A percentile compares a stretch with the other conserved stretches of the same genome.
Evolutionary conservation across 208 protist species (phyloP).

Genomic region (Wallacemonas sp.): DNA sequence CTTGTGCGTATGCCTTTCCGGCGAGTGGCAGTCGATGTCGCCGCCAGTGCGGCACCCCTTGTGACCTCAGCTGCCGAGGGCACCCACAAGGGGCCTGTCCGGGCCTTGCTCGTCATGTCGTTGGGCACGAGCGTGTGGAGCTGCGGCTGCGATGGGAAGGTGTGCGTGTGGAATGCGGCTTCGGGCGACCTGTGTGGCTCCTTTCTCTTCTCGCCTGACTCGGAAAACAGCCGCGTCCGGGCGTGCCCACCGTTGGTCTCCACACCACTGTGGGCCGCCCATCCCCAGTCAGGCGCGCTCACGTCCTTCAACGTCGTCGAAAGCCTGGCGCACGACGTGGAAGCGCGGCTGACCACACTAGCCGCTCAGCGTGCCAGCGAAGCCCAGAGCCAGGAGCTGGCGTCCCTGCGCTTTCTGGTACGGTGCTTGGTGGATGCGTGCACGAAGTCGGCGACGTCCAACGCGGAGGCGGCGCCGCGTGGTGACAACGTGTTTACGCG

Average conservation of each 20-base stretch:
- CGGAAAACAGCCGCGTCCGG: conserved; percentile 10
- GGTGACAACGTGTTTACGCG: too few relatives aligned
- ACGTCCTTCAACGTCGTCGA: conserved; percentile 20
- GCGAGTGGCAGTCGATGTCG: not conserved
- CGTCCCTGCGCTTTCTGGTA: not conserved
- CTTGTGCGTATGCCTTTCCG: conserved; percentile 34
- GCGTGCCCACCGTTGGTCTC: conserved; percentile 8
- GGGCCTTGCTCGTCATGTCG: conserved; percentile 32
- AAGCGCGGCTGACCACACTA: not conserved
- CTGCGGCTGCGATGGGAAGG: conserved; percentile 24
- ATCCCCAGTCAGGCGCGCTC: conserved; percentile 13
- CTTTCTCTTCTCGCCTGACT: conserved; percentile 35
- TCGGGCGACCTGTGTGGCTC: conserved; percentile 31
- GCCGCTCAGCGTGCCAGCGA: not conserved
- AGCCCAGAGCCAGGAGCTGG: not conserved
- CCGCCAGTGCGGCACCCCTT: not conserved
- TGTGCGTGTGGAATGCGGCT: conserved; percentile 48
- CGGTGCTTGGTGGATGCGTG: not conserved
- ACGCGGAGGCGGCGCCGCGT: not conserved
- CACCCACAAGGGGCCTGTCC: conserved; percentile 24
- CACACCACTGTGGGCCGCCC: conserved; percentile 43
- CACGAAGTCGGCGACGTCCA: not conserved
- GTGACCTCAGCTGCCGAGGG: not conserved
- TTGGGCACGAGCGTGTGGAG: conserved; percentile 52
- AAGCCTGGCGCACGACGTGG: not conserved